Evolutionary conservation across 495 filamentous ascomycete genomes (phyloP), one percentile per base, ranked within the genome.

Genomic region (Podospora tetraspora): DNA sequence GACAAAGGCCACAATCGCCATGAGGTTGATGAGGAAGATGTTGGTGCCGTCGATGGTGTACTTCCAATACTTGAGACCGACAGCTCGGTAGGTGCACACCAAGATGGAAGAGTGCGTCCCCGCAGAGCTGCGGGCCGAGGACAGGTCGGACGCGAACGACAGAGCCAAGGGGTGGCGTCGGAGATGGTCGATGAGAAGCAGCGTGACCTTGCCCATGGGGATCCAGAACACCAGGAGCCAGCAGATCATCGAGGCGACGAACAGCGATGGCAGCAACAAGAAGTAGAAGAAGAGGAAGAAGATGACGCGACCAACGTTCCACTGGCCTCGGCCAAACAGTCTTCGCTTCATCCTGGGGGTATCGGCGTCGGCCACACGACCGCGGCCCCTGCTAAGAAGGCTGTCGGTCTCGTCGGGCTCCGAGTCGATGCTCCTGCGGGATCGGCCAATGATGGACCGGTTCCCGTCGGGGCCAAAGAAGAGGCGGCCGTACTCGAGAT

Each of bases 31-130:
- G 73, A 99, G 87, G 80, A 98, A 97, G 74, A 99, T 94, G 79
- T 99, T 99, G 59, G 96, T 98, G 64, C 95, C 95, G 72, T 97
- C 95, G 68, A 99, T 84, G 16, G 95, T 99, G 78, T 99, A 99
- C 77, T 98, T 99, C 93, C 96, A 99, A 80, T 99, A 99, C 78
- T 94, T 93, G 60, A 89, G 79, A 23, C 95, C 95, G 16, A 94
- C 94, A 30, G 94, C 95, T 68, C 96, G 92, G 79, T 99, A 98
- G 13, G 96, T 98, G 84, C 95, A 99, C 12, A 99, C 82, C 58
- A 99, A 81, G 64, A 99, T 94, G 24, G 92, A 95, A 43, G 92
- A 91, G 56, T 93, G 89, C 12, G 88, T 88, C 9, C 85, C 85
- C 8, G 88, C 88, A 25, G 85, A 84, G 1, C 84, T 80, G 63